Evolutionary conservation across 202 grass and related monocot genomes (phyloP), one percentile per base, ranked within the genome.

Genomic region (Brachypodium distachyon): DNA sequence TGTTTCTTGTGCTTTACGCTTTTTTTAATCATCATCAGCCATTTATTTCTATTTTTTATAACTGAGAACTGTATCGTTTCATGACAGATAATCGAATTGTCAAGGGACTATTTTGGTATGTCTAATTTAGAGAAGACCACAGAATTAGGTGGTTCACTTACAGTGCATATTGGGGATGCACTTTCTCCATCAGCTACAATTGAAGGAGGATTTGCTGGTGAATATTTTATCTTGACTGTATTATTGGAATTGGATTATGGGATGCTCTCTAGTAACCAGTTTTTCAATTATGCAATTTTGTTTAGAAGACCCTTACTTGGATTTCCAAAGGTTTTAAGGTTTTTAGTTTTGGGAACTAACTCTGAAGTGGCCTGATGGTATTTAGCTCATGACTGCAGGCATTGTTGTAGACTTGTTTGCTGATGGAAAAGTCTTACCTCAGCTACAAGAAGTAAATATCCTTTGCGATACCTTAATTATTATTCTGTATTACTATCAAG

Each of bases 341-440:
- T 71, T 36, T 71, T 9, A 70, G 47, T 71, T 37, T 21, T 6
- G 4, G 13, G 4, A 27, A 12, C 23, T 73, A 23, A 4, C 36
- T 29, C 43, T 39, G 31, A 57, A 58, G 17, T 48, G 46, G 52
- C 9, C 32, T 72, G 21, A 81, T 0, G 0, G 37, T 31, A 73
- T 38, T 13, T 70, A 50, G 60, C 21, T 83, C 40, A 46, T 72
- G 1, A 23, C 34, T 80, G 44, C 83, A 97, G 94, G 91, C 17
- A 90, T 97, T 77, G 77, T 94, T 71, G 91, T 97, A 54, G 94
- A 97, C 92, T 86, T 94, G 48, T 97, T 97, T 82, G 74, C 61
- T 61, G 84, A 91, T 90, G 94, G 94, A 74, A 90, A 88, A 64
- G 47, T 97, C 67, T 78, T 97, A 78, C 91, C 91, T 9, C 91